These are phyloP conservation scores for Aspergillus egyptiacus DNA, from an alignment of 495 filamentous ascomycete species.

Conservation along the genomic window DNA sequence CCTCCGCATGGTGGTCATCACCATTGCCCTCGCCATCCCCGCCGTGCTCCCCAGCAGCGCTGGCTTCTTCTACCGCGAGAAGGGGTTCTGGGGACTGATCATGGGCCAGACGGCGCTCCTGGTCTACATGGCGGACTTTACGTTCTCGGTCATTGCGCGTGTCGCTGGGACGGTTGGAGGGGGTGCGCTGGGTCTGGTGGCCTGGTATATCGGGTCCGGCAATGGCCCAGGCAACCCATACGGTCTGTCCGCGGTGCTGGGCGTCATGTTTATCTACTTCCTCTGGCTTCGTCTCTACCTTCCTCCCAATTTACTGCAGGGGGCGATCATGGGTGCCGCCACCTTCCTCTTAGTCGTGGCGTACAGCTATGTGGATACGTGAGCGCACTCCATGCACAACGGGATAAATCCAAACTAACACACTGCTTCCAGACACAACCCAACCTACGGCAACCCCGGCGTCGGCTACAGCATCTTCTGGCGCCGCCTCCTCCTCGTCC, in stretches of 20 bases:
- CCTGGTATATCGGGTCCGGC: constrained; percentile 45
- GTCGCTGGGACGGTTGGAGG: constrained; percentile 33
- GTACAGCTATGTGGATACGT: constrained; percentile 36
- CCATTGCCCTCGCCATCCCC: constrained; percentile 36
- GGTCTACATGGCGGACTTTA: constrained; percentile 43
- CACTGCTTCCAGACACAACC: constrained; percentile 24
- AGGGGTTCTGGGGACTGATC: constrained; percentile 43
- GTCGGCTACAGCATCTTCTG: constrained; percentile 42
- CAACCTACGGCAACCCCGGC: constrained; percentile 37
- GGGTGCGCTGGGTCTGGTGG: constrained; percentile 35
- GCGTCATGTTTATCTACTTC: constrained; percentile 27
- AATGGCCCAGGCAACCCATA: constrained; percentile 38
- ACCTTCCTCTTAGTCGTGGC: constrained; percentile 39
- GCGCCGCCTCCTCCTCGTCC: constrained; percentile 37
- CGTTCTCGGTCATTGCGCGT: constrained; percentile 30
- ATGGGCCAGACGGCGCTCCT: constrained; percentile 41
- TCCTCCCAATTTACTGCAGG: constrained; percentile 25
- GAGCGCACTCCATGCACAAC: background rate
- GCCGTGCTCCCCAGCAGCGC: constrained; percentile 34
- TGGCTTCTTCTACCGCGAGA: constrained; percentile 42
- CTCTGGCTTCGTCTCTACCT: constrained; percentile 37
- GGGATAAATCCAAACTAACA: background rate
- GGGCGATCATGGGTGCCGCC: constrained; percentile 34
- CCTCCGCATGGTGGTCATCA: constrained; percentile 35
- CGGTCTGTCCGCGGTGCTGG: constrained; percentile 34